phyloP scores from a whole-genome alignment of 352 stramenopile species.

The Pythium apleroticum region DNA sequence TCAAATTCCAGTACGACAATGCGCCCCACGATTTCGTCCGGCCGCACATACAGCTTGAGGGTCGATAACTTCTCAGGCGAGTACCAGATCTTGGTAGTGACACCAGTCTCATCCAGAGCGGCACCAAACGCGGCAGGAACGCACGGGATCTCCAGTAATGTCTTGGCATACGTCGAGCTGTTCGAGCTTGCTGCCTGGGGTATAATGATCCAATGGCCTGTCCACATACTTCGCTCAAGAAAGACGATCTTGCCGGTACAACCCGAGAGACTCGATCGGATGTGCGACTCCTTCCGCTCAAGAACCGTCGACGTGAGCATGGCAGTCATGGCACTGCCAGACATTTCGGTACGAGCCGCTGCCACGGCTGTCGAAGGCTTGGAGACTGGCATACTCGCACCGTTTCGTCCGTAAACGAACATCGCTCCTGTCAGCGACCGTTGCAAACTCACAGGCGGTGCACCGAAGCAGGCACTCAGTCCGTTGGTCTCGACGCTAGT shows the following conservation, averaged over 20 bases:
- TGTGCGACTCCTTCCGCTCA: constrained; percentile 46
- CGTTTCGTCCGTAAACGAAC: constrained; percentile 23
- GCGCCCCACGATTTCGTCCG: constrained; percentile 58
- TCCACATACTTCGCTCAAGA: constrained; percentile 55
- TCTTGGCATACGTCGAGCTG: constrained; percentile 18
- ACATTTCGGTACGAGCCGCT: constrained; percentile 4
- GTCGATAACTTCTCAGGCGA: constrained; percentile 63
- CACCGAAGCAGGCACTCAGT: constrained; percentile 55
- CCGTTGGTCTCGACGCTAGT: constrained; percentile 34
- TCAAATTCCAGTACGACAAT: constrained; percentile 75
- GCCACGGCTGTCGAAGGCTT: not conserved
- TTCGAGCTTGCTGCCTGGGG: not conserved
- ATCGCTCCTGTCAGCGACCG: constrained; percentile 41
- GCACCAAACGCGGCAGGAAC: constrained; percentile 58
- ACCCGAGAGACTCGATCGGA: constrained; percentile 40
- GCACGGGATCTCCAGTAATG: constrained; percentile 53
- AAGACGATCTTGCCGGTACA: constrained; percentile 56
- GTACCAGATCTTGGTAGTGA: constrained; percentile 57
- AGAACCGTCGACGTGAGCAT: constrained; percentile 39
- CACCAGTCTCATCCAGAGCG: constrained; percentile 30
- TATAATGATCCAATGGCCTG: constrained; percentile 52
- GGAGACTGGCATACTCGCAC: not conserved
- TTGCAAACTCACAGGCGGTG: constrained; percentile 42
- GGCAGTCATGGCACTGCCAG: constrained; percentile 14
- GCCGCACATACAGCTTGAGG: constrained; percentile 62